phyloP scores from a whole-genome alignment of 306 rosid species.

The Hippophae gyantsensis region DNA sequence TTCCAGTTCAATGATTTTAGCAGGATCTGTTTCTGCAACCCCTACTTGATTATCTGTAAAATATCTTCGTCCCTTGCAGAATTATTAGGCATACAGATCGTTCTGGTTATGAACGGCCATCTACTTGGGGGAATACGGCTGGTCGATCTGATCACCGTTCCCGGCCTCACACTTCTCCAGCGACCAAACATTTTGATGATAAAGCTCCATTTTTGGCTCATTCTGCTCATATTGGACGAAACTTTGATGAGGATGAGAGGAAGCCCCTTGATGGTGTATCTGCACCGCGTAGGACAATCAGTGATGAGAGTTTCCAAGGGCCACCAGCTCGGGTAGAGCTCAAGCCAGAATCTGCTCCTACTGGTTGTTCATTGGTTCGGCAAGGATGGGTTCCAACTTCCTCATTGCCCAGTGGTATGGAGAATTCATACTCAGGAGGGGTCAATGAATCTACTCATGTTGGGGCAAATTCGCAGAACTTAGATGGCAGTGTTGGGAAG shows the following conservation, averaged over 20 bases:
- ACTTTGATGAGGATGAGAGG: conserved; percentile 95
- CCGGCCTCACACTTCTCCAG: conserved; percentile 80
- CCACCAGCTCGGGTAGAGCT: conserved; percentile 36
- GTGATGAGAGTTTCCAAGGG: conserved; percentile 59
- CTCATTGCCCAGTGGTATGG: conserved; percentile 28
- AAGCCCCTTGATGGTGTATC: conserved; percentile 79
- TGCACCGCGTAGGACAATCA: conserved; percentile 51
- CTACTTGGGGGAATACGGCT: conserved; percentile 59
- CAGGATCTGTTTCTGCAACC: conserved; percentile 24
- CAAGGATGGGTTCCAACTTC: conserved; percentile 40
- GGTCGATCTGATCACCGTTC: conserved; percentile 74
- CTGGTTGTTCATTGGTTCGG: conserved; percentile 40
- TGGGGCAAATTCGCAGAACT: conserved; percentile 38
- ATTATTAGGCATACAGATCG: conserved; percentile 65
- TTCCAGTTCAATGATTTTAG: not conserved
- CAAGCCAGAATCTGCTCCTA: conserved; percentile 40
- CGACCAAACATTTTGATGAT: conserved; percentile 69
- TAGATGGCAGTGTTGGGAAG: conserved; percentile 36
- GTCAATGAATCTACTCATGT: conserved; percentile 27
- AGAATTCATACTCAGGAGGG: conserved; percentile 51
- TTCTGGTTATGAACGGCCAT: conserved; percentile 53
- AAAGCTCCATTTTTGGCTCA: conserved; percentile 59
- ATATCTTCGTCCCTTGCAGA: conserved; percentile 19
- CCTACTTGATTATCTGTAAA: not conserved
- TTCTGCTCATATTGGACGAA: conserved; percentile 67